These are phyloP conservation scores for Hypoxylon sp. DNA, from an alignment of 2,329 filamentous ascomycete genomes.

Conservation along the genomic window DNA sequence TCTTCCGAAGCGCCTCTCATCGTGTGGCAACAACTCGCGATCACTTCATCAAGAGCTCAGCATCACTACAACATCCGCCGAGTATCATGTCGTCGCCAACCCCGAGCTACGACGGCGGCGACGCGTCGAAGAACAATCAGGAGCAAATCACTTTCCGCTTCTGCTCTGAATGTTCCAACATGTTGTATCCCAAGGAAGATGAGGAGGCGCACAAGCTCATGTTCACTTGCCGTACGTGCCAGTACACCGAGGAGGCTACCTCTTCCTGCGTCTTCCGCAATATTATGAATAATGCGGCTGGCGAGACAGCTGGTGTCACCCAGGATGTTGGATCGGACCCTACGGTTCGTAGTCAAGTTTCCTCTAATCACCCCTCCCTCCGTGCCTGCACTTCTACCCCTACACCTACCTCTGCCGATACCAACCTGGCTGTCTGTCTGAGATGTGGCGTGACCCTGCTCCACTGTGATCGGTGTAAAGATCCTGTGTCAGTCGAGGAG, in stretches of 20 bases:
- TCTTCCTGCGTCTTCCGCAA: slow-evolving; percentile 97
- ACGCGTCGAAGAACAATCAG: slow-evolving; percentile 65
- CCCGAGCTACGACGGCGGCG: slow-evolving; percentile 63
- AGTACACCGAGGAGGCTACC: slow-evolving; percentile 87
- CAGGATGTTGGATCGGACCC: slow-evolving; percentile 98
- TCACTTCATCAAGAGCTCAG: slow-evolving; percentile 14
- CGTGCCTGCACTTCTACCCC: slow-evolving; percentile 1
- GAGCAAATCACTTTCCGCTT: slow-evolving; percentile 97
- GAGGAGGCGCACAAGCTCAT: slow-evolving; percentile 85
- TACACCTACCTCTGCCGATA: slow-evolving; percentile 36
- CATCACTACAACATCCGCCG: not conserved
- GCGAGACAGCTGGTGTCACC: slow-evolving; percentile 96
- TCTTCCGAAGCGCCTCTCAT: slow-evolving; percentile 1
- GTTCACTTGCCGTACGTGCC: slow-evolving; percentile 96
- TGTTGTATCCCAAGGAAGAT: slow-evolving; percentile 98
- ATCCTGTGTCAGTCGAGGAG: slow-evolving; percentile 51
- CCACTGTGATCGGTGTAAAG: slow-evolving; percentile 50
- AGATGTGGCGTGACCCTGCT: slow-evolving; percentile 54
- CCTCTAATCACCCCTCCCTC: slow-evolving; percentile 45
- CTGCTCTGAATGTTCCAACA: slow-evolving; percentile 98
- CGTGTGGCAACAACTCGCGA: slow-evolving; percentile 23
- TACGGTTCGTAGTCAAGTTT: slow-evolving; percentile 83
- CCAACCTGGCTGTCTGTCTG: slow-evolving; percentile 51
- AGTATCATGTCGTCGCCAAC: slow-evolving; percentile 70
- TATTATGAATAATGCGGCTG: slow-evolving; percentile 89